These are phyloP conservation scores for Pseudognaphalium luteoalbum DNA, from an alignment of 129 eudicot genomes.

Conservation along the genomic window DNA sequence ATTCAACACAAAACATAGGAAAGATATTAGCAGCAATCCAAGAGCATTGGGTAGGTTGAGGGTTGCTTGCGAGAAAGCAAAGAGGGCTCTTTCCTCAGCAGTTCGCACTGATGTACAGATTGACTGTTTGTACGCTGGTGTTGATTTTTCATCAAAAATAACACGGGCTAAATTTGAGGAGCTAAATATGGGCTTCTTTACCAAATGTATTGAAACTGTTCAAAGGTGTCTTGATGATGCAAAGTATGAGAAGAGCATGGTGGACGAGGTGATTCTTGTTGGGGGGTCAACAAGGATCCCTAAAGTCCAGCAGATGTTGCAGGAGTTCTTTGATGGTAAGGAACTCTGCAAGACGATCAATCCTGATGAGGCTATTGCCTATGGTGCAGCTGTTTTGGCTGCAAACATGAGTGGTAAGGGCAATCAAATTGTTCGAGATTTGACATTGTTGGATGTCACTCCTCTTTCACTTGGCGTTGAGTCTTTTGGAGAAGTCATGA, in stretches of 20 bases:
- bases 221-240: not conserved
- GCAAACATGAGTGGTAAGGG: slow-evolving; percentile 11
- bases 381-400: slow-evolving; percentile 8
- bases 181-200: slow-evolving; percentile 10
- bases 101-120: not conserved
- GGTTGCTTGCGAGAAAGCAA: slow-evolving; percentile 12
- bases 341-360: slow-evolving; percentile 11
- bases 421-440: not conserved
- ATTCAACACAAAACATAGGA: not conserved
- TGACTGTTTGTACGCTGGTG: not conserved
- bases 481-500: not conserved
- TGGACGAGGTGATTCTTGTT: not conserved
- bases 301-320: slow-evolving; percentile 8
- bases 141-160: slow-evolving; percentile 15
- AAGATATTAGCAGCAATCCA: not conserved
- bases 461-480: slow-evolving; percentile 20
- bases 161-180: slow-evolving; percentile 24
- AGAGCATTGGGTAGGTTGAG: slow-evolving; percentile 21
- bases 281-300: slow-evolving; percentile 28
- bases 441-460: slow-evolving; percentile 1
- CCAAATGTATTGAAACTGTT: not conserved
- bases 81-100: slow-evolving; percentile 11
- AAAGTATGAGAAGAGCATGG: not conserved
- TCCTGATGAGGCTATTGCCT: slow-evolving; percentile 20
- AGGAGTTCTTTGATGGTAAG: not conserved